Evolutionary conservation across 2,329 filamentous ascomycete species (phyloP), one percentile per base, ranked within the genome.

Genomic region (Aspergillus ochraceoroseus): DNA sequence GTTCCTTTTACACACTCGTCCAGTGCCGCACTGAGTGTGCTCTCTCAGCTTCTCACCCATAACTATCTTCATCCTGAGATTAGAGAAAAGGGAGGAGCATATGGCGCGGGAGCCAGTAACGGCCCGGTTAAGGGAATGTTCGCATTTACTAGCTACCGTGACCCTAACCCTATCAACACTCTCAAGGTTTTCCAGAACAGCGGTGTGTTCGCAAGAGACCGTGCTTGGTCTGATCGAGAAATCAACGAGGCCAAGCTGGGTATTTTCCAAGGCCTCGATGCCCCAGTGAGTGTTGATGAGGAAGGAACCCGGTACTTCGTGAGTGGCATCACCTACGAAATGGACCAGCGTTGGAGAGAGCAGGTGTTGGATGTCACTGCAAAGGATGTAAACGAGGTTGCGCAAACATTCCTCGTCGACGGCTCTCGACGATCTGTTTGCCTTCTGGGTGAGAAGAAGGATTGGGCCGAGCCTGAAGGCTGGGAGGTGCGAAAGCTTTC

Each of bases 61-160:
- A 95, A 95, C 66, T 86, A 95, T 59, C 74, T 98, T 18, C 92
- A 98, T 61, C 90, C 94, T 53, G 92, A 96, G 65, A 95, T 98
- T 51, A 85, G 92, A 40, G 92, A 98, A 62, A 96, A 96, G 67
- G 92, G 92, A 20, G 92, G 92, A 25, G 92, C 92, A 0, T 98
- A 98, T 54, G 92, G 92, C 30, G 92, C 87, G 14, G 88, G 89
- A 9, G 90, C 92, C 1, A 90, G 87, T 61, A 83, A 85, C 30
- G 80, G 82, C 15, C 79, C 84, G 0, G 70, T 95, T 5, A 83
- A 87, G 52, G 90, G 89, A 15, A 65, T 94, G 1, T 96, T 98
- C 54, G 87, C 87, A 11, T 94, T 95, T 70, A 95, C 94, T 69
- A 90, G 86, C 30, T 98, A 98, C 73, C 85, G 92, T 36, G 92